Evolutionary conservation across 495 filamentous ascomycete species (phyloP).

Genomic region (Physcia stellaris): DNA sequence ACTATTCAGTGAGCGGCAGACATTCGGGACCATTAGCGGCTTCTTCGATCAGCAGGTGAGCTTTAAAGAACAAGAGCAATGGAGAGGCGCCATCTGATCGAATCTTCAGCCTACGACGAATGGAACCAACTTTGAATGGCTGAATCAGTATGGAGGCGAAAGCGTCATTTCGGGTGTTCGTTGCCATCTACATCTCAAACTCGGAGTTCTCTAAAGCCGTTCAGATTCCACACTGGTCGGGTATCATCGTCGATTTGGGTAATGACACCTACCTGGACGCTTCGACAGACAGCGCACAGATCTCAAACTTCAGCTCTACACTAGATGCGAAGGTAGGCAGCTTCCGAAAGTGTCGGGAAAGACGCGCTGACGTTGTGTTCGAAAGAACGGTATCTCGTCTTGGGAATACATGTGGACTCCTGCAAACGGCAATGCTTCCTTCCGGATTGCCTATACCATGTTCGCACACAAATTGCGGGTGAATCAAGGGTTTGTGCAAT

Average conservation of each 20-base stretch:
- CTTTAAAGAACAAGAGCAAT: too few relatives aligned
- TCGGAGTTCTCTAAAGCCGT: too few relatives aligned
- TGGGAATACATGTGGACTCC: slow-evolving; percentile 62
- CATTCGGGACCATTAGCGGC: slow-evolving; percentile 60
- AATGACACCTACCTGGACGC: slow-evolving; percentile 42
- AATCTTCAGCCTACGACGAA: slow-evolving; percentile 48
- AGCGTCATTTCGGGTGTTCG: slow-evolving; percentile 60
- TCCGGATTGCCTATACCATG: slow-evolving; percentile 43
- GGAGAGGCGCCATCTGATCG: too few relatives aligned
- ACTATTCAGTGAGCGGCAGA: slow-evolving; percentile 49
- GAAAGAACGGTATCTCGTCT: slow-evolving; percentile 45
- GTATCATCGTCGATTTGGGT: slow-evolving; percentile 45
- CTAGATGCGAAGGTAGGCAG: slow-evolving; percentile 48
- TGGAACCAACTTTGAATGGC: slow-evolving; percentile 57
- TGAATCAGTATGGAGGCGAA: slow-evolving; percentile 58
- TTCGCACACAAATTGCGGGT: slow-evolving; percentile 48
- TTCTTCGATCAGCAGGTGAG: slow-evolving; percentile 60
- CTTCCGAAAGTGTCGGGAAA: too few relatives aligned
- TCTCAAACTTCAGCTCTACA: slow-evolving; percentile 47
- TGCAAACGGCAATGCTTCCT: slow-evolving; percentile 28
- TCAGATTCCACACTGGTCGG: slow-evolving; percentile 59
- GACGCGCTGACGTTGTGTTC: too few relatives aligned
- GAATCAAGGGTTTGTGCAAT: slow-evolving; percentile 48
- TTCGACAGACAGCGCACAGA: slow-evolving; percentile 41
- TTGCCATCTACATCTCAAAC: too few relatives aligned